phyloP scores from a whole-genome alignment of 371 early-diverging fungal genomes.

The Apophysomyces elegans region DNA sequence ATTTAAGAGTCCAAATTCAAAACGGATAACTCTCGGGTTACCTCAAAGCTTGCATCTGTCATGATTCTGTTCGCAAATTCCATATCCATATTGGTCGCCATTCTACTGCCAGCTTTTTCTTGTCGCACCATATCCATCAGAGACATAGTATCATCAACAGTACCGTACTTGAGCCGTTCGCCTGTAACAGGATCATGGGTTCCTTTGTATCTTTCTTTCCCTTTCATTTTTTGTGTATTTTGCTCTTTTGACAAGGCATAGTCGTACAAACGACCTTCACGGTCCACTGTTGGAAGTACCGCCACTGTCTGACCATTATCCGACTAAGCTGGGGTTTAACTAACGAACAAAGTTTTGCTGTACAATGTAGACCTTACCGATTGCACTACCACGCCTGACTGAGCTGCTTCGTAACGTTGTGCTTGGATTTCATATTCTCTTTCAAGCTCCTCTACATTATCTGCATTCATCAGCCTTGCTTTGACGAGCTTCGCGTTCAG shows the following conservation, averaged over 20 bases:
- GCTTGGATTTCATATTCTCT: conserved; percentile 66
- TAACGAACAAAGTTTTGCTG: neutral
- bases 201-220: conserved; percentile 53
- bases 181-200: conserved; percentile 63
- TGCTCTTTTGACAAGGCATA: conserved; percentile 37
- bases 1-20: neutral
- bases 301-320: conserved; percentile 24
- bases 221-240: conserved; percentile 31
- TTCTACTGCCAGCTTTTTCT: conserved; percentile 61
- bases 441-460: conserved; percentile 72
- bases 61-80: conserved; percentile 79
- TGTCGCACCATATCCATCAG: conserved; percentile 71
- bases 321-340: neutral
- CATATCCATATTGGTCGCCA: conserved; percentile 60
- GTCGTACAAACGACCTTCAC: conserved; percentile 61
- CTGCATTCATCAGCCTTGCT: conserved; percentile 73
- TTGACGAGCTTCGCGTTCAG: conserved; percentile 83
- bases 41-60: conserved; percentile 74
- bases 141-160: conserved; percentile 57
- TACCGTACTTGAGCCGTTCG: conserved; percentile 61
- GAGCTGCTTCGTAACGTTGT: conserved; percentile 36
- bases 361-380: conserved; percentile 8
- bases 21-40: conserved; percentile 15
- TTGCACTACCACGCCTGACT: conserved; percentile 12
- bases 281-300: conserved; percentile 70